Evolutionary conservation across 2,329 filamentous ascomycete genomes (phyloP).

Genomic region (Trematosphaeria pertusa): DNA sequence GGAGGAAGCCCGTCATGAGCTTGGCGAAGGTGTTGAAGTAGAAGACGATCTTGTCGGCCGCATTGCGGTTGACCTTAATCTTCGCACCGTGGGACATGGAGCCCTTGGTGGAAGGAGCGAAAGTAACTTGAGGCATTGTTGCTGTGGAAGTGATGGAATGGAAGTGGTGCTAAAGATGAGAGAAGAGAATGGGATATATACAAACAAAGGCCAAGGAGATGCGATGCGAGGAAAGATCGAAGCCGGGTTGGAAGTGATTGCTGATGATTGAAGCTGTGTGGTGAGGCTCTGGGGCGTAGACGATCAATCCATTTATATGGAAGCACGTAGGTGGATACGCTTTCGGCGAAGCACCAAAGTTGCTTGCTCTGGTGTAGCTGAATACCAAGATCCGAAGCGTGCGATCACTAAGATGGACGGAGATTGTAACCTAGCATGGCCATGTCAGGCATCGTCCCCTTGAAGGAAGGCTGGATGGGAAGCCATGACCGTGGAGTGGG

Average conservation of each 20-base stretch:
- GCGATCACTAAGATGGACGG: not conserved
- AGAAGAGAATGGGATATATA: not conserved
- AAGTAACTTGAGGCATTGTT: conserved; percentile 2
- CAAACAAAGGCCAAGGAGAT: not conserved
- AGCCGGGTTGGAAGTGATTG: not conserved
- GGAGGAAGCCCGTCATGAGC: not conserved
- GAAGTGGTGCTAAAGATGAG: not conserved
- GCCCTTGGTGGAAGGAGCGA: conserved; percentile 2
- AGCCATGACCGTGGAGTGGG: not conserved
- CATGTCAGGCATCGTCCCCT: not conserved
- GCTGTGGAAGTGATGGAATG: conserved; percentile 1
- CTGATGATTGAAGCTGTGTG: not conserved
- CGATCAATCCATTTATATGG: not conserved
- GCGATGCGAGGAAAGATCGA: too few relatives aligned
- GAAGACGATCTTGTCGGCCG: conserved; percentile 2
- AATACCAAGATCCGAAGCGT: not conserved
- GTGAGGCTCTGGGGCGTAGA: not conserved
- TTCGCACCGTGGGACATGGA: not conserved
- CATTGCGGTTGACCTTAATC: conserved; percentile 1
- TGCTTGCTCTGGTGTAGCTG: conserved; percentile 1
- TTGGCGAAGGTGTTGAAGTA: conserved; percentile 3
- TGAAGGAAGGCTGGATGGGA: not conserved
- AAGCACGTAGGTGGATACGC: not conserved
- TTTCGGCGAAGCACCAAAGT: not conserved
- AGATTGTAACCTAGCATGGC: not conserved